Base-by-base conservation (phyloP, 2,329 filamentous ascomycete species). In the Lizonia empirigonia region DNA sequence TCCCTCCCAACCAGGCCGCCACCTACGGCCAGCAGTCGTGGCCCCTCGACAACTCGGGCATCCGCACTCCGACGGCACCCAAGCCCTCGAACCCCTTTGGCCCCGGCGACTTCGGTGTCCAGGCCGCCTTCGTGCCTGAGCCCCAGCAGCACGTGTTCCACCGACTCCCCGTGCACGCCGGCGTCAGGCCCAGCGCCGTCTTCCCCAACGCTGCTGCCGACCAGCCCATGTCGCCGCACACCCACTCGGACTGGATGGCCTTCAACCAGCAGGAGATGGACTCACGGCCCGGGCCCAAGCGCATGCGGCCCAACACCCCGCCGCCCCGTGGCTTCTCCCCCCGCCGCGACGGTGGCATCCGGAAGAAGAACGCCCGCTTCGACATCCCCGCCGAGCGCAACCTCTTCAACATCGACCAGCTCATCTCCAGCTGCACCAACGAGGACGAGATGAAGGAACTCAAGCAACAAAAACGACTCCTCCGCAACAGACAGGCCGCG, bases 311-410 rank as follows among this genome's bases (percentile, higher is more conserved):
- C 33, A 83, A 83, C 70, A 92, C 89, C 22, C 80, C 83, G 47
- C 80, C 83, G 46, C 83, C 88, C 74, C 84, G 85, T 69, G 88
- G 83, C 63, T 88, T 89, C 77, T 91, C 91, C 55, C 87, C 92
- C 48, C 77, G 84, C 44, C 84, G 90, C 63, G 86, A 90, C 49
- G 91, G 95, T 64, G 91, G 94, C 55, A 95, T 97, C 74, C 85
- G 94, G 68, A 99, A 99, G 86, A 97, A 97, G 88, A 99, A 97
- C 70, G 91, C 92, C 60, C 89, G 93, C 62, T 97, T 97, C 75
- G 93, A 97, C 69, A 99, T 99, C 62, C 94, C 94, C 8, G 86
- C 90, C 35, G 94, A 97, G 77, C 85, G 92, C 56, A 97, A 92
- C 68, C 84, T 99, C 63, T 87, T 84, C 80, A 97, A 95, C 77